Conservation (phyloP, 768 basidiomycete genomes). For the Tricholoma bakamatsutake region DNA sequence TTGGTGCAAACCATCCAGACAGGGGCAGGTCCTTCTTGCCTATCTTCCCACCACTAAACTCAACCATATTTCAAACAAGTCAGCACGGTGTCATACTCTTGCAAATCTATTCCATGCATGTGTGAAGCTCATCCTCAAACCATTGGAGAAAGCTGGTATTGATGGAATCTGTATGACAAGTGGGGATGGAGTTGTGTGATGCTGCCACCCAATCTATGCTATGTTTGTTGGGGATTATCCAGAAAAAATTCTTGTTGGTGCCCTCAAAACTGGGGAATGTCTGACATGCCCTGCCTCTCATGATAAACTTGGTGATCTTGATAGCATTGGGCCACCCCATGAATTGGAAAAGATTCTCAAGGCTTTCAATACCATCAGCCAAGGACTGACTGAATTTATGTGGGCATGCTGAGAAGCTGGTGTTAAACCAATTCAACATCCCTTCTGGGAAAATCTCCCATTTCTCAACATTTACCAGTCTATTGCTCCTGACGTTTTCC, state of each 20-base stretch:
- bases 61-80: slow-evolving; percentile 22
- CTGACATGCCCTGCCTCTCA: slow-evolving; percentile 16
- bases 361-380: slow-evolving; percentile 20
- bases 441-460: slow-evolving; percentile 23
- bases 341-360: slow-evolving; percentile 14
- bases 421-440: slow-evolving; percentile 19
- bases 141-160: slow-evolving; percentile 19
- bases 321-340: slow-evolving; percentile 3
- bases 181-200: slow-evolving; percentile 28
- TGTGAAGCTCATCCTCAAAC: slow-evolving; percentile 23
- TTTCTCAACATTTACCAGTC: slow-evolving; percentile 1
- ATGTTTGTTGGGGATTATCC: slow-evolving; percentile 34
- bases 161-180: slow-evolving; percentile 19
- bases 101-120: slow-evolving; percentile 19
- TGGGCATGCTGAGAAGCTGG: slow-evolving; percentile 12
- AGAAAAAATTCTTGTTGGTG: slow-evolving; percentile 34
- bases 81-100: slow-evolving; percentile 11
- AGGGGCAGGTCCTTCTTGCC: slow-evolving; percentile 11
- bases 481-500: slow-evolving; percentile 30
- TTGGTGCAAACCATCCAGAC: slow-evolving; percentile 23
- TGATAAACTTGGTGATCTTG: slow-evolving; percentile 14
- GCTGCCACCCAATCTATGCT: slow-evolving; percentile 34
- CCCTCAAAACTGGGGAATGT: slow-evolving; percentile 20
- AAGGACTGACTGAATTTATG: slow-evolving; percentile 10
- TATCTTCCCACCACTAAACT: slow-evolving; percentile 35